Percentiles rank a stretch among this genome's conserved stretches.
Evolutionary conservation across 2,329 filamentous ascomycete genomes (phyloP).

Genomic region (Arthrinium phaeospermum): DNA sequence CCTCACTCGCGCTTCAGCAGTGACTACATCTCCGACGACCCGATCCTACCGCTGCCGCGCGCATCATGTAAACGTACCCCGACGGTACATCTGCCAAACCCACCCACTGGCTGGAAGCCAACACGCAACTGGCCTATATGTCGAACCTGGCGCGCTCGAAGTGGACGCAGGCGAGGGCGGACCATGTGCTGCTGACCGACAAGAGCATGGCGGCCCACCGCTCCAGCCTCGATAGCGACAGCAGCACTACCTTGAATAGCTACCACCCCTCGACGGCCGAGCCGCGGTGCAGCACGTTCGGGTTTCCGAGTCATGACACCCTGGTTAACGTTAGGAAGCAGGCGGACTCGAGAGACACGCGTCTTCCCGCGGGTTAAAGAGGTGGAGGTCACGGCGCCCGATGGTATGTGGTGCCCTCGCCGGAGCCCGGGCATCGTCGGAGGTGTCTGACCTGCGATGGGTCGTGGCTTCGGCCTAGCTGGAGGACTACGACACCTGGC

Average conservation of each 20-base stretch:
- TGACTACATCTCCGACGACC: slow-evolving; percentile 23
- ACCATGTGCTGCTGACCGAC: slow-evolving; percentile 30
- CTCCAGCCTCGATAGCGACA: not conserved
- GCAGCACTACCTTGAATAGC: not conserved
- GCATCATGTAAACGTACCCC: slow-evolving; percentile 24
- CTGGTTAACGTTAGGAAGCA: not conserved
- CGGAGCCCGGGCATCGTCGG: not conserved
- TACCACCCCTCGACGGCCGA: not conserved
- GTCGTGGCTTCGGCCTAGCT: not conserved
- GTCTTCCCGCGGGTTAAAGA: not conserved
- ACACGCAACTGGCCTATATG: slow-evolving; percentile 25
- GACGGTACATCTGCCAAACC: slow-evolving; percentile 20
- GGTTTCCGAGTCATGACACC: not conserved
- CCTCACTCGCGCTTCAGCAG: slow-evolving; percentile 34
- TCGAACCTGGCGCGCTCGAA: slow-evolving; percentile 26
- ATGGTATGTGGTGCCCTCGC: not conserved
- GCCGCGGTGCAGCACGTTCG: not conserved
- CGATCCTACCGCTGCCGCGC: slow-evolving; percentile 16
- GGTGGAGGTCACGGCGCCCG: not conserved
- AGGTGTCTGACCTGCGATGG: too few species aligned
- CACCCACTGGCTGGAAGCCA: slow-evolving; percentile 23
- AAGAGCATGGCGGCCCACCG: slow-evolving; percentile 25
- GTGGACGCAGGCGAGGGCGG: slow-evolving; percentile 27
- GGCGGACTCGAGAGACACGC: not conserved
- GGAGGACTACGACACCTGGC: not conserved